Base-by-base conservation (phyloP, 2,329 filamentous ascomycete genomes). In the Aspergillus vadensis region DNA sequence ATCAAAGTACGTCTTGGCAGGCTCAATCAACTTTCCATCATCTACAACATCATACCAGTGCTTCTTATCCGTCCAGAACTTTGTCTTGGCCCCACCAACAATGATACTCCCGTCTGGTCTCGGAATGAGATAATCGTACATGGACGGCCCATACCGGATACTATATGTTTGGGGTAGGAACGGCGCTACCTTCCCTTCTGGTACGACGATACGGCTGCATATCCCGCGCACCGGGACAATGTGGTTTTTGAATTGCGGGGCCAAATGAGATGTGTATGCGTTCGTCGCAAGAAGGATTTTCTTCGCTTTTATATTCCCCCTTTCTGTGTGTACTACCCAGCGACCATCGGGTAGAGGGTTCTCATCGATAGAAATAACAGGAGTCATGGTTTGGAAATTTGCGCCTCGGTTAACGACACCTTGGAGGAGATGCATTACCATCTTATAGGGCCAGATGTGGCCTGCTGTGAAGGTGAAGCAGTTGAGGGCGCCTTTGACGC, bases 241-340 rank as follows among this genome's bases (percentile, higher is more conserved):
- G 14, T 92, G 80, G 64, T 88, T 85, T 2, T 83, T 79, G 67
- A 95, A 88, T 30, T 79, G 72, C 0, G 91, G 91, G 1, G 95
- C 77, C 7, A 97, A 81, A 63, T 88, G 83, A 1, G 90, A 91
- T 0, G 91, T 92, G 73, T 96, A 95, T 3, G 82, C 92, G 70
- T 97, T 97, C 1, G 91, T 93, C 5, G 91, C 89, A n/a, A 96
- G 83, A 14, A 96, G 81, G n/a, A 96, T 85, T 32, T 86, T 83
- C 5, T 78, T 76, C 0, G 91, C 82, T 0, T 74, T 74, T 59
- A 96, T 83, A 52, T 75, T 79, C 17, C 92, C 92, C 23, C 91
- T 85, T 0, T 82, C 74, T 0, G 72, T 72, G 0, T 90, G 92
- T 55, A 74, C 41, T 1, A 59, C 47, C 86, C 81, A 3, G 80